Conservation (phyloP, 768 basidiomycete species). For the Amanita molliuscula region DNA sequence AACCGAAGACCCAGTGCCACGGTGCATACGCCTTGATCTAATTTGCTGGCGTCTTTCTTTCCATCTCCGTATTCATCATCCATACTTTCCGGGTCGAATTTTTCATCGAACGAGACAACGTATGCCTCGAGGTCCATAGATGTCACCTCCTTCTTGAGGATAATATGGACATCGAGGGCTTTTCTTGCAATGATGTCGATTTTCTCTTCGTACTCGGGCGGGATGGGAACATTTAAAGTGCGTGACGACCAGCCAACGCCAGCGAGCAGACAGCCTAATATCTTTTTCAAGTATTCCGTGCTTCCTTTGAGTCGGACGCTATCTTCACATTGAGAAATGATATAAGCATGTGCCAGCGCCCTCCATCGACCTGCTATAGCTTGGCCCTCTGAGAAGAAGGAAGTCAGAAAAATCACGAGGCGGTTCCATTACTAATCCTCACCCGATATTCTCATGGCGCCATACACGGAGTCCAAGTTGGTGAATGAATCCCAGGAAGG, state of each 20-base stretch:
- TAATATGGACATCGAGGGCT: slow-evolving; percentile 33
- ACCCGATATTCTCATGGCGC: slow-evolving; percentile 33
- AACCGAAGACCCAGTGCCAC: slow-evolving; percentile 40
- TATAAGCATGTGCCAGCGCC: slow-evolving; percentile 37
- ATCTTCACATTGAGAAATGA: background rate
- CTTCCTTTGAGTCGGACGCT: background rate
- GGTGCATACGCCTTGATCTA: slow-evolving; percentile 37
- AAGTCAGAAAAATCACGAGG: background rate
- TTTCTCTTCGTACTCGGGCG: background rate
- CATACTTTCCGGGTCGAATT: slow-evolving; percentile 32
- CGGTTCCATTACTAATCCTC: slow-evolving; percentile 3
- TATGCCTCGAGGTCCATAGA: slow-evolving; percentile 46
- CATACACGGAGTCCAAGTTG: slow-evolving; percentile 25
- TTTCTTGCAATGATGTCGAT: background rate
- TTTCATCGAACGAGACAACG: slow-evolving; percentile 29
- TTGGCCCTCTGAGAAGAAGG: slow-evolving; percentile 26
- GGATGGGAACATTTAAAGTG: background rate
- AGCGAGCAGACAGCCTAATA: background rate
- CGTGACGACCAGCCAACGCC: background rate
- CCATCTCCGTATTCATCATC: slow-evolving; percentile 24
- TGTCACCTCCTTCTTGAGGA: slow-evolving; percentile 47
- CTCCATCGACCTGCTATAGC: slow-evolving; percentile 46
- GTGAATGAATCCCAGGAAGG: background rate
- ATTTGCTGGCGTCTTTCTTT: background rate
- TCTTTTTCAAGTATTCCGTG: background rate